These are phyloP conservation scores for Rhizophora apiculata DNA, from an alignment of 345 rosid species.

Conservation along the genomic window DNA sequence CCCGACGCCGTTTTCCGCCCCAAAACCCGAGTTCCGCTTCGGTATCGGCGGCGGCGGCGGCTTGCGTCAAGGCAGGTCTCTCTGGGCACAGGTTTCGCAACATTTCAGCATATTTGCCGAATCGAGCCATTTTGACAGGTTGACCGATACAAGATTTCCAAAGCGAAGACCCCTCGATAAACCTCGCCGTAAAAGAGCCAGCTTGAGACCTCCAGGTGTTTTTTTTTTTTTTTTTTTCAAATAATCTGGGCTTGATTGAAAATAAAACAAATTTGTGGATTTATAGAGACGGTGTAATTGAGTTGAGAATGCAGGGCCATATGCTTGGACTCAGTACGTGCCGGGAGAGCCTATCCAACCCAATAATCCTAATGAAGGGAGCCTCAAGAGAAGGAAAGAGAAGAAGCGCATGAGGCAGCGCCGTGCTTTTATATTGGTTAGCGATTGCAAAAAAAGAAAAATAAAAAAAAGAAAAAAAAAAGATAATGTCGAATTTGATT, in stretches of 20 bases:
- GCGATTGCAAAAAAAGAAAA: not conserved
- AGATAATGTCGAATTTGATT: not conserved
- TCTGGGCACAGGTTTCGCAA: conserved; percentile 34
- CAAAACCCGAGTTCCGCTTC: conserved; percentile 6
- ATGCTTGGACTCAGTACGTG: conserved; percentile 71
- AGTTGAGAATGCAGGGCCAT: conserved; percentile 60
- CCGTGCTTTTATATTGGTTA: conserved; percentile 60
- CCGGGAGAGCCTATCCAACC: conserved; percentile 74
- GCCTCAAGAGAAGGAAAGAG: conserved; percentile 69
- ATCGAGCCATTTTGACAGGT: conserved; percentile 41
- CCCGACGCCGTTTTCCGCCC: conserved; percentile 16
- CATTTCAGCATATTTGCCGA: conserved; percentile 28
- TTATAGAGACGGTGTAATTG: not conserved
- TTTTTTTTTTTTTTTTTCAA: not conserved
- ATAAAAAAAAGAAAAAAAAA: not conserved
- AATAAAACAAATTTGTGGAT: not conserved
- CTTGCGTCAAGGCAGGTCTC: conserved; percentile 13
- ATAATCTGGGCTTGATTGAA: not conserved
- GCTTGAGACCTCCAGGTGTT: conserved; percentile 70
- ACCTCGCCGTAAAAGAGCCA: conserved; percentile 69
- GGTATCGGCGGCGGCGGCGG: conserved; percentile 4
- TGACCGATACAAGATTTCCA: conserved; percentile 65
- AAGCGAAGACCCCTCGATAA: conserved; percentile 76
- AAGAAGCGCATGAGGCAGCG: conserved; percentile 70
- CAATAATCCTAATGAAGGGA: conserved; percentile 79